Evolutionary conservation across 768 basidiomycete genomes (phyloP), one percentile per base, ranked within the genome.

Genomic region (Boletus rufocinnamomeus): DNA sequence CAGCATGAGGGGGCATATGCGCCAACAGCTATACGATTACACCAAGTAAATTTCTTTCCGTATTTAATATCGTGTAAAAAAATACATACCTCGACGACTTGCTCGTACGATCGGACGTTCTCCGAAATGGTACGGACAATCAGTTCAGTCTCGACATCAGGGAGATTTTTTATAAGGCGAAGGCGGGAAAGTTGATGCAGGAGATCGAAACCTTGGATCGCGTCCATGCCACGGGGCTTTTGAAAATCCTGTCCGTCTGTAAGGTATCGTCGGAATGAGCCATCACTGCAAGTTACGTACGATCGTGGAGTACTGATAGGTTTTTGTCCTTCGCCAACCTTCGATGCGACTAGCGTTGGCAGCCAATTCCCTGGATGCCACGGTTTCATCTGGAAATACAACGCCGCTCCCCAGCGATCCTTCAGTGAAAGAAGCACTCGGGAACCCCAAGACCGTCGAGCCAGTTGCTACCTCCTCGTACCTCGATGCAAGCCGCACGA

Each of bases 401-500:
- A 89, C 80, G 3, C 96, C 96, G 56, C 88, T 88, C 10, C 97
- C 96, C 19, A 98, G 76, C 6, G 65, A 57, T 11, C 68, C 58
- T 66, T 73, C 63, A 37, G 73, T 69, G 62, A 87, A 93, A 19
- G 80, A 61, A 25, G 73, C 63, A 48, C 82, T 86, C 1, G 86
- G 84, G 70, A 81, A 91, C 1, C 91, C 92, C 58, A 98, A 84
- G 41, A 82, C 80, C 3, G 95, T 95, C 21, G 79, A 71, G 0
- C 93, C 93, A 19, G 74, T 67, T 2, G 80, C 80, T n/a, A 87
- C 83, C 67, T 97, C 95, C 68, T 98, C 97, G 66, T 95, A 96
- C 45, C 90, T 83, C 14, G 95, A 88, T 3, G 96, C 91, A 35
- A 98, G 77, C 23, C 93, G 84, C 35, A 97, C 86, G 70, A 99